Evolutionary conservation across 768 basidiomycete genomes (phyloP).

Genomic region (Coprinopsis marcescibilis): DNA sequence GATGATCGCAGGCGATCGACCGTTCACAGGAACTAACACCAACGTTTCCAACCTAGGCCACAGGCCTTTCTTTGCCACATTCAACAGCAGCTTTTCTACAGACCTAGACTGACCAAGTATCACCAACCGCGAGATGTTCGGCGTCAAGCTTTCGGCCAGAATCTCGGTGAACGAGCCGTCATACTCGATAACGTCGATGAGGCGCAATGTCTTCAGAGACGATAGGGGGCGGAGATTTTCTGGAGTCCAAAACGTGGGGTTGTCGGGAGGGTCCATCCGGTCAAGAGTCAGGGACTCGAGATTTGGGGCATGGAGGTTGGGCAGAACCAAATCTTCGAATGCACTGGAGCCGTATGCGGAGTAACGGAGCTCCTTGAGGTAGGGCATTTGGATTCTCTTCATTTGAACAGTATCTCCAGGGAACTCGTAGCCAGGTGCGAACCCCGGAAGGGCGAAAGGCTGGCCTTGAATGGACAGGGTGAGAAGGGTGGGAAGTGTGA

Average conservation of each 20-base stretch:
- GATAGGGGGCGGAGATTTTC: conserved; percentile 1
- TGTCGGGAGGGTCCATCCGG: background rate
- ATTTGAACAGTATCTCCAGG: background rate
- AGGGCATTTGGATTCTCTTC: conserved; percentile 1
- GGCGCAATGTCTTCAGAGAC: background rate
- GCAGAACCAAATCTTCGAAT: conserved; percentile 6
- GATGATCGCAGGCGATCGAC: no score
- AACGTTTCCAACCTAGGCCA: background rate
- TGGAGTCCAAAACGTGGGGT: background rate
- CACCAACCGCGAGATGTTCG: background rate
- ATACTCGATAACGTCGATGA: conserved; percentile 2
- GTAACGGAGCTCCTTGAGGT: conserved; percentile 4
- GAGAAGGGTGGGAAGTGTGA: conserved; percentile 2
- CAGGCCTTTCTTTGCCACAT: background rate
- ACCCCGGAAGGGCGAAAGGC: background rate
- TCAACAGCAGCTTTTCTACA: background rate
- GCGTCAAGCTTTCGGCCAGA: background rate
- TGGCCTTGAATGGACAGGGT: conserved; percentile 8
- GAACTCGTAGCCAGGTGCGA: background rate
- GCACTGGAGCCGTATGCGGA: background rate
- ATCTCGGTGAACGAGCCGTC: background rate
- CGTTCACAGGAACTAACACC: no score
- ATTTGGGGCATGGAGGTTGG: conserved; percentile 5
- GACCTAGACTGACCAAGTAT: background rate
- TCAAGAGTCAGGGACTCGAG: conserved; percentile 2